A percentile compares a stretch with the other conserved stretches of the same genome.
Conservation (phyloP, 768 basidiomycete species). For the Russula dissimulans region DNA sequence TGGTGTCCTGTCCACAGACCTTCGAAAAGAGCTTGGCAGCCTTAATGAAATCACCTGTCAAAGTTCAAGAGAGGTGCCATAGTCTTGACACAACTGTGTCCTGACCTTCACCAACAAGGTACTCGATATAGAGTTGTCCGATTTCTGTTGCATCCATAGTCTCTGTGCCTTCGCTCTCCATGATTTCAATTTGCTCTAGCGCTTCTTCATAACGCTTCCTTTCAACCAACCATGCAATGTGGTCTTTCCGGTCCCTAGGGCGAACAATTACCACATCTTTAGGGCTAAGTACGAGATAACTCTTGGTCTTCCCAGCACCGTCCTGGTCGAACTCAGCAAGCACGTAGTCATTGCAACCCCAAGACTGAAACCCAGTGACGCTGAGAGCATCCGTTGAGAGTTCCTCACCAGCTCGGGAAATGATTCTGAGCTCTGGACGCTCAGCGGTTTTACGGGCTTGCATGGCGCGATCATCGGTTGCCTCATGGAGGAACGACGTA, state of each 20-base stretch:
- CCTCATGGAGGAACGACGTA: constrained; percentile 55
- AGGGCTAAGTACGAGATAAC: constrained; percentile 81
- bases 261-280: constrained; percentile 81
- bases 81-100: not conserved
- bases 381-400: constrained; percentile 75
- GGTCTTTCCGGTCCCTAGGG: constrained; percentile 81
- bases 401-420: constrained; percentile 84
- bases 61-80: not conserved
- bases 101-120: constrained; percentile 74
- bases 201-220: constrained; percentile 83
- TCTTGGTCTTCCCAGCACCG: constrained; percentile 30
- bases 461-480: constrained; percentile 55
- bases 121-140: constrained; percentile 78
- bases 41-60: constrained; percentile 54
- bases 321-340: constrained; percentile 43
- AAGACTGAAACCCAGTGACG: constrained; percentile 68
- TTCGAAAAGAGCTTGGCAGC: constrained; percentile 80
- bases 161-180: constrained; percentile 27
- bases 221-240: constrained; percentile 88
- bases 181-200: constrained; percentile 61
- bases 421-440: constrained; percentile 90
- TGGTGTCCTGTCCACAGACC: constrained; percentile 70
- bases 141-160: constrained; percentile 54
- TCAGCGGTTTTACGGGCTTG: constrained; percentile 80
- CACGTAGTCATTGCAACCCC: constrained; percentile 88